Evolutionary conservation across 2,329 filamentous ascomycete genomes (phyloP), one percentile per base, ranked within the genome.

Genomic region (Colletotrichum falcatum): DNA sequence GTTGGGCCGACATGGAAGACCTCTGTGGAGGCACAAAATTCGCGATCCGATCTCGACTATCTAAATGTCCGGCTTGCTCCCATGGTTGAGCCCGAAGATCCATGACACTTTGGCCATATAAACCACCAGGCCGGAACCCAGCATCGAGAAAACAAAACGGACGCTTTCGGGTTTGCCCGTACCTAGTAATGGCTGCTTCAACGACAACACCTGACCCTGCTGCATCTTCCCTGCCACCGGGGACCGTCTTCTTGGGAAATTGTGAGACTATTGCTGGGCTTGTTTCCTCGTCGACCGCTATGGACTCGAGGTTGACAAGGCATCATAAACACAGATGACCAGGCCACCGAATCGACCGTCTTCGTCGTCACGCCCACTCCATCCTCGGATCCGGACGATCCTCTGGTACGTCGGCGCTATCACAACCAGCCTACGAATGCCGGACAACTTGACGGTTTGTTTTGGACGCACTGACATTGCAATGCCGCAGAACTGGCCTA

Each of bases 361-460:
- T 73, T 71, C 23, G 46, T 68, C n/a, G 59, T 71, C 6, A 71
- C 71, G 2, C 71, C 71, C 12, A 44, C 37, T 9, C 71, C 71
- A 44, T 60, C 71, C 20, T 68, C 68, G 39, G 75, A 79, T 1
- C 78, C 78, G 6, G 79, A 79, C 51, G 78, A 79, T 11, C 78
- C 78, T 1, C 64, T 80, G 30, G 78, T 79, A 35, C 51, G 76
- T 30, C 9, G 0, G 14, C 14, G 11, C 23, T 18, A 28, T 37
- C 53, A 18, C 8, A 46, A 30, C 16, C 28, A 49, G 16, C n/a
- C 18, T 14, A 6, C n/a, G n/a, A n/a, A n/a, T n/a, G n/a, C n/a
- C n/a, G n/a, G n/a, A n/a, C n/a, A n/a, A n/a, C 16, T 6, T 8
- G 5, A n/a, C 16, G 14, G 14, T 3, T 39, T 30, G n/a, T 18